Percentiles rank a stretch among this genome's conserved stretches.
Evolutionary conservation across 2,329 filamentous ascomycete genomes (phyloP).

Genomic region (Pseudogymnoascus sp.): DNA sequence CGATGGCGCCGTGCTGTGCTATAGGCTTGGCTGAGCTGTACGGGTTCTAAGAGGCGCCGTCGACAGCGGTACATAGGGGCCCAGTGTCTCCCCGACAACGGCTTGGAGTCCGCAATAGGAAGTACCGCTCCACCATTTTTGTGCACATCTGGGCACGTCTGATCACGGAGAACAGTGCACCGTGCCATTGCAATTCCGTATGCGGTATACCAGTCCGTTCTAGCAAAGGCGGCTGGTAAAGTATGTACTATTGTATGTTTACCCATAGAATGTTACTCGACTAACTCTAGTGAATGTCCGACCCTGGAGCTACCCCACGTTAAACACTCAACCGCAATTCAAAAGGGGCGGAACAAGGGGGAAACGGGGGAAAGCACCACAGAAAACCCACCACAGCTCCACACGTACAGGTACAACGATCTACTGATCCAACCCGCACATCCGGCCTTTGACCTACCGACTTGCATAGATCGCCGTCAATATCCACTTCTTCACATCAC

Average conservation of each 20-base stretch:
- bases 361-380: background rate
- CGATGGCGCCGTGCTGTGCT: background rate
- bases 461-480: background rate
- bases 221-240: background rate
- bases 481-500: background rate
- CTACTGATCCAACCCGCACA: background rate
- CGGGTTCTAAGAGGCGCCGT: background rate
- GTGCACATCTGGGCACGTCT: no score
- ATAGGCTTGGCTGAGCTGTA: background rate
- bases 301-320: background rate
- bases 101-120: background rate
- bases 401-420: background rate
- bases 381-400: background rate
- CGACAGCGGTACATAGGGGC: background rate
- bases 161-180: background rate
- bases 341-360: background rate
- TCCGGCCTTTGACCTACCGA: background rate
- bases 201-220: background rate
- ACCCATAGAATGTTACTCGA: no score
- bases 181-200: background rate
- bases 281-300: no score
- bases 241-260: background rate
- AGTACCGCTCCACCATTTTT: background rate
- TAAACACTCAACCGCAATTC: background rate
- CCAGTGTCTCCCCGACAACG: background rate